phyloP scores from a whole-genome alignment of 2,329 filamentous ascomycete species.

The Periglandula ipomoeae region DNA sequence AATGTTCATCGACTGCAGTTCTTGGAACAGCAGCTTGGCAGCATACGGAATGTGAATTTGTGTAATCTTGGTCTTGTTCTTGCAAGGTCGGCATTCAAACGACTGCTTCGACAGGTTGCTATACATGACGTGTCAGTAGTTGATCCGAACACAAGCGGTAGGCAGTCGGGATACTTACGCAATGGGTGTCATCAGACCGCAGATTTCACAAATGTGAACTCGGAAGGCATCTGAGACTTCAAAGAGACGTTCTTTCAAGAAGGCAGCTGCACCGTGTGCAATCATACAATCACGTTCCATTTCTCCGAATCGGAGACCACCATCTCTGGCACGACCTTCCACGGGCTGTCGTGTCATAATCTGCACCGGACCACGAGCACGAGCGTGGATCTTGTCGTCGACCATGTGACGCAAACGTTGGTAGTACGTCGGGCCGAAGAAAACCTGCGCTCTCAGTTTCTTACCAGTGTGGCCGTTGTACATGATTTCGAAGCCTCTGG shows the following conservation, averaged over 20 bases:
- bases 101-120: conserved; percentile 91
- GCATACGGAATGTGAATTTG: conserved; percentile 98
- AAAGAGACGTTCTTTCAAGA: conserved; percentile 94
- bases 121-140: conserved; percentile 23
- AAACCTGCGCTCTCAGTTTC: conserved; percentile 89
- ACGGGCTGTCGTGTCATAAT: conserved; percentile 96
- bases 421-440: conserved; percentile 97
- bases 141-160: too few species aligned
- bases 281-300: conserved; percentile 99
- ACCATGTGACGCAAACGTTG: conserved; percentile 99
- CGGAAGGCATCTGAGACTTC: conserved; percentile 97
- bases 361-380: conserved; percentile 90
- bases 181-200: conserved; percentile 96
- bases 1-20: conserved; percentile 97
- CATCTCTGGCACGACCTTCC: conserved; percentile 94
- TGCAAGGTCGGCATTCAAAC: conserved; percentile 94
- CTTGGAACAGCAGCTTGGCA: conserved; percentile 96
- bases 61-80: conserved; percentile 98
- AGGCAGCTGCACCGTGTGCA: conserved; percentile 93
- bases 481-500: conserved; percentile 95
- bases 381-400: conserved; percentile 99
- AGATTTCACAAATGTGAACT: conserved; percentile 97
- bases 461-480: conserved; percentile 96
- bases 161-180: conserved; percentile 78
- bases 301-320: conserved; percentile 98